phyloP scores from a whole-genome alignment of 441 rosid species.

The Brassica balearica region DNA sequence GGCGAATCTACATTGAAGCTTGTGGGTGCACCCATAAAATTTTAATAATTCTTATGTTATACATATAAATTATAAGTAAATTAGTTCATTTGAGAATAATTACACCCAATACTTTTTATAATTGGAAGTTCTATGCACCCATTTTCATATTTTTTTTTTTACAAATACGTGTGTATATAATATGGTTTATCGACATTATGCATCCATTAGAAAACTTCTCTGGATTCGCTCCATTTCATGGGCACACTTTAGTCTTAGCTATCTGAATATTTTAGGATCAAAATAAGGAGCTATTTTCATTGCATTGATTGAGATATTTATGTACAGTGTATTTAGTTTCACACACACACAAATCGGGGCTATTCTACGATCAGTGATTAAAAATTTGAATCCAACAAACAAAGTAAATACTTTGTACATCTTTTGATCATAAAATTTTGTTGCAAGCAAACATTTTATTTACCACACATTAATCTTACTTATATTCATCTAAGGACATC shows the following conservation, averaged over 20 bases:
- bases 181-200: no score
- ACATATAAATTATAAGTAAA: background rate
- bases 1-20: background rate
- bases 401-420: background rate
- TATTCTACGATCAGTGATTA: background rate
- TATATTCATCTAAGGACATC: no score
- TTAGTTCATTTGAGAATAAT: background rate
- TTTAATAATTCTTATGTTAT: background rate
- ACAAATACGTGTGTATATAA: no score
- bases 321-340: background rate
- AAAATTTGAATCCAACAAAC: background rate
- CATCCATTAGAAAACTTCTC: no score
- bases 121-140: no score
- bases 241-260: background rate
- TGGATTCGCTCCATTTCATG: no score
- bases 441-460: background rate
- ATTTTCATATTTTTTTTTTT: no score
- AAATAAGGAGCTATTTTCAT: constrained; percentile 15
- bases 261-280: constrained; percentile 13
- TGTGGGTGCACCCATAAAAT: background rate
- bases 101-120: no score
- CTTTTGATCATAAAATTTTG: background rate
- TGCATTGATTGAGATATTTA: background rate
- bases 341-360: background rate
- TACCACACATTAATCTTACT: background rate